Conservation (phyloP, 1,139 yeast genomes). For the Insectozyma bohioensis region DNA sequence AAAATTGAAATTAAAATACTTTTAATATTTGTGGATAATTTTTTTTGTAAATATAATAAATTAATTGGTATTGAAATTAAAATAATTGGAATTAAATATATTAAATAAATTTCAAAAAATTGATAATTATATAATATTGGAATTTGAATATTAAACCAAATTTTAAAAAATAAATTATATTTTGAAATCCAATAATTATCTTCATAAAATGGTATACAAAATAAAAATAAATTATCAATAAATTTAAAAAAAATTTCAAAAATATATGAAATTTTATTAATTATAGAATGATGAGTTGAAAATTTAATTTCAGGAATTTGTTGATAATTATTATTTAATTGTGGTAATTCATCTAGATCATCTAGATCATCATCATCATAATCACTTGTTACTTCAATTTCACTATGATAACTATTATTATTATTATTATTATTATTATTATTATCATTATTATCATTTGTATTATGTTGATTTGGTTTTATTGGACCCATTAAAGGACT, state of each 20-base stretch:
- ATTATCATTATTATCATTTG: no score
- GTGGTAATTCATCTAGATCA: not conserved
- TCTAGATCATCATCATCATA: not conserved
- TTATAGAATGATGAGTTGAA: no score
- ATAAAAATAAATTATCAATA: slow-evolving; percentile 20
- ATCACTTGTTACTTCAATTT: no score
- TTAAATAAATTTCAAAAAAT: slow-evolving; percentile 14
- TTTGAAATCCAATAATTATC: slow-evolving; percentile 11
- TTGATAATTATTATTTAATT: no score
- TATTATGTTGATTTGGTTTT: no score
- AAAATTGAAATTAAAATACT: slow-evolving; percentile 15
- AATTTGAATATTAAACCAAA: slow-evolving; percentile 24
- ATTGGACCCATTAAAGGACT: slow-evolving; percentile 3
- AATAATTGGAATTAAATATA: slow-evolving; percentile 9
- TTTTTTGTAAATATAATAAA: not conserved
- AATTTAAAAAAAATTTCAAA: slow-evolving; percentile 10
- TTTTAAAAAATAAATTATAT: slow-evolving; percentile 8
- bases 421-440: no score
- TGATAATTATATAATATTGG: slow-evolving; percentile 21
- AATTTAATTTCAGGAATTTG: no score
- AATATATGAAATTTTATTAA: not conserved
- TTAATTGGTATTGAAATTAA: slow-evolving; percentile 12
- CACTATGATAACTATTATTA: no score
- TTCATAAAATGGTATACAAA: slow-evolving; percentile 22
- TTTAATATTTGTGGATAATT: no score